Conservation (phyloP, 2,329 filamentous ascomycete species). For the Neodidymelliopsis sp. region DNA sequence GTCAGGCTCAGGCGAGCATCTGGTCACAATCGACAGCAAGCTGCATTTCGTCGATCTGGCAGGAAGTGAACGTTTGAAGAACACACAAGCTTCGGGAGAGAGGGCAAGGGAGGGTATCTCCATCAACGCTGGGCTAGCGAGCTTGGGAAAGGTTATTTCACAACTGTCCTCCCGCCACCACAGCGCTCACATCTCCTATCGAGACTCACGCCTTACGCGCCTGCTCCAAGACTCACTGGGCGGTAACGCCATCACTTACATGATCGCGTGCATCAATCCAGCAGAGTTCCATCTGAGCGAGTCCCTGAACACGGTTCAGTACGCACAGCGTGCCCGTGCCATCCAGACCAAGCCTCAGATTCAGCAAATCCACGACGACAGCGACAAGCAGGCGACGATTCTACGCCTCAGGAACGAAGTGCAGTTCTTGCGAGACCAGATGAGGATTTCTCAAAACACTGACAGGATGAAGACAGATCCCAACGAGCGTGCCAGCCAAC, state of each 20-base stretch:
- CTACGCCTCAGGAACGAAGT: conserved; percentile 94
- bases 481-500: conserved; percentile 78
- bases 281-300: conserved; percentile 97
- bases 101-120: conserved; percentile 95
- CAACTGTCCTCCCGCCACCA: conserved; percentile 90
- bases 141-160: conserved; percentile 96
- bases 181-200: conserved; percentile 93
- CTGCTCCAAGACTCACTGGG: conserved; percentile 95
- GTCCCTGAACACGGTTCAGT: conserved; percentile 94
- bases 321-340: conserved; percentile 91
- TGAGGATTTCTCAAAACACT: conserved; percentile 78
- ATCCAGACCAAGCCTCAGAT: conserved; percentile 98
- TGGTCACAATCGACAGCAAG: conserved; percentile 94
- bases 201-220: conserved; percentile 95
- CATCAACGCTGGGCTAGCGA: conserved; percentile 95
- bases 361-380: conserved; percentile 85
- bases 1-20: conserved; percentile 63
- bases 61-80: conserved; percentile 95
- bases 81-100: conserved; percentile 94
- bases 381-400: conserved; percentile 92
- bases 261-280: conserved; percentile 98
- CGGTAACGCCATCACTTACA: conserved; percentile 97
- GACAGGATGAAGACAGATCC: conserved; percentile 64
- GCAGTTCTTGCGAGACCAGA: conserved; percentile 90
- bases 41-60: conserved; percentile 98